phyloP scores from a whole-genome alignment of 169 alveolate species.

The Cryptosporidium parvum region DNA sequence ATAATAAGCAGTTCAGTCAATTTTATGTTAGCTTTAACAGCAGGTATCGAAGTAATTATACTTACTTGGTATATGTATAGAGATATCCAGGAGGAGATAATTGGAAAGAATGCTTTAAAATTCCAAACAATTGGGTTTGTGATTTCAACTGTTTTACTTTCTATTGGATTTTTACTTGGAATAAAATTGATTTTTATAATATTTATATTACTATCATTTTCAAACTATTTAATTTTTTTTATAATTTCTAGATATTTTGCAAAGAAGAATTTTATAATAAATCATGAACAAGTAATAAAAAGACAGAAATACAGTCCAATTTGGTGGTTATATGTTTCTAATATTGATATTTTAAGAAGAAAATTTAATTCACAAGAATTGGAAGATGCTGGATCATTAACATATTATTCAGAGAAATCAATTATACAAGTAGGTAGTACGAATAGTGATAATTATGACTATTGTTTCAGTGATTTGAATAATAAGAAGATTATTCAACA shows the following conservation, averaged over 20 bases:
- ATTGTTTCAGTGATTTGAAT: neutral
- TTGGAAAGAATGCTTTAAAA: conserved; percentile 33
- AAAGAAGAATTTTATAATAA: neutral
- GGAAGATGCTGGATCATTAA: conserved; percentile 47
- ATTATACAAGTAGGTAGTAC: neutral
- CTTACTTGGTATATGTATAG: conserved; percentile 55
- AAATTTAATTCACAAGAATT: conserved; percentile 43
- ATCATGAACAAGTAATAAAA: conserved; percentile 30
- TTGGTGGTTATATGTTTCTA: conserved; percentile 63
- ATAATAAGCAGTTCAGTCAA: conserved; percentile 46
- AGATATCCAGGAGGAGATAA: conserved; percentile 17
- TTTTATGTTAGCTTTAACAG: conserved; percentile 43
- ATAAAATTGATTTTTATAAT: neutral
- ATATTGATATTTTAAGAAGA: conserved; percentile 50
- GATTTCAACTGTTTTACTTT: conserved; percentile 18
- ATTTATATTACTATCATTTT: neutral
- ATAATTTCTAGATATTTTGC: conserved; percentile 22
- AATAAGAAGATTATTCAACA: neutral
- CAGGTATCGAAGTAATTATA: conserved; percentile 36
- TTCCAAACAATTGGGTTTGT: conserved; percentile 27
- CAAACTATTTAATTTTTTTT: neutral
- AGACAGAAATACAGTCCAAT: conserved; percentile 60
- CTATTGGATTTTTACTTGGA: conserved; percentile 60
- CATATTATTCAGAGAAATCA: conserved; percentile 3
- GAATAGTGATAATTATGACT: neutral